Base-by-base conservation (phyloP, 2,329 filamentous ascomycete genomes). In the Talaromyces sp. region DNA sequence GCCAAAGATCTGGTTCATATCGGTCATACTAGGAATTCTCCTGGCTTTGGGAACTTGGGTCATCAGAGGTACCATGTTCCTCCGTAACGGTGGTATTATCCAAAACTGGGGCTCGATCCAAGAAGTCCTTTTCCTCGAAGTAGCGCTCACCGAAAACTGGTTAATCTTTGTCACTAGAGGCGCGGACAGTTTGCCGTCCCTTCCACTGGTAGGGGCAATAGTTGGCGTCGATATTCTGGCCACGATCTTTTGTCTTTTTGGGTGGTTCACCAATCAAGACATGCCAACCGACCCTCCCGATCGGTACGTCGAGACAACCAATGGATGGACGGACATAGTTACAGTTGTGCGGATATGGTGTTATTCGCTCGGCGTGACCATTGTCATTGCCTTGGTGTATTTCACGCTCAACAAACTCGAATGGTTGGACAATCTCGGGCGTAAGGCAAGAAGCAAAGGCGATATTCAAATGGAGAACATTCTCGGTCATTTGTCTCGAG, bases 121-220 rank as follows among this genome's bases (percentile, higher is more conserved):
- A 79, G 89, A 90, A 75, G 88, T 92, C 54, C 82, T 96, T 73
- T 96, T 96, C 87, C 87, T 96, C 52, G 88, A 96, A 82, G 90
- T 96, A 76, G 93, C 91, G 8, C 87, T 96, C 63, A 94, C 92
- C 67, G 92, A 96, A 85, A 96, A 96, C 83, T 96, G 92, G 93
- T 87, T 96, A 61, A 96, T 96, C 79, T 96, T 96, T 84, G 94
- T 96, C 80, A 96, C 92, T 69, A 91, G 92, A 84, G 92, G 90
- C 67, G 87, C 85, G 68, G 84, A 87, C 74, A 92, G 89, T 6
- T 89, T 86, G 82, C 90, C 90, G 58, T 91, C 89, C 0, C 89
- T 89, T 83, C 89, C 91, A 74, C 82, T 93, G 31, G 83, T 92
- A 63, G 81, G 79, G 45, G 90, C 90, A 65, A 92, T 92, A 74